Base-by-base conservation (phyloP, 805 yeast species). In the Monosporozyma servazzii region DNA sequence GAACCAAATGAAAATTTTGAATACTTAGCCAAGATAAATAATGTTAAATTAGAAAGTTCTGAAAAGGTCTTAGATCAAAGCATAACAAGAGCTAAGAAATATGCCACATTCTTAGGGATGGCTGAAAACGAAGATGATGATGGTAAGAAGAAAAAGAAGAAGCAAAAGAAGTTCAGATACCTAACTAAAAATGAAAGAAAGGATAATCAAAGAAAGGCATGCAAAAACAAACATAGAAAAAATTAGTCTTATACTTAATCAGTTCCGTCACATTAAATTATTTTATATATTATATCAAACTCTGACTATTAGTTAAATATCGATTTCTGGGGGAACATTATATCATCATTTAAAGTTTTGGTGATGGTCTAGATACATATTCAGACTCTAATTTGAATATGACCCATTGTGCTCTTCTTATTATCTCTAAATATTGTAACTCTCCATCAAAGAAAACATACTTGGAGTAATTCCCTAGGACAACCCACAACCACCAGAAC, bases 391-490 rank as follows among this genome's bases (percentile, higher is more conserved):
- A 70, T 61, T 93, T 84, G 63, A 91, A 72, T 54, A 87, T 77
- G 42, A 89, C 79, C 99, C 99, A 93, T 48, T 88, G 68, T 81
- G 90, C 87, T 63, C 99, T 77, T 69, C 99, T 76, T 8, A 83
- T 57, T 6, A 93, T 72, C 64, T 93, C 99, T 49, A 90, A 67
- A 3, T 79, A 57, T 61, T 90, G 93, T 51, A 88, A 70, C 10
- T 78, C 67, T 55, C 60, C 59, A 29, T 56, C 58, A 47, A 86
- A 84, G 27, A 74, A 66, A 56, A 78, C 86, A 23, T 78, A 73
- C 23, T 69, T 67, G 45, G 62, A 65, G 36, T 70, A 56, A 44
- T 48, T 25, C 23, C 41, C 46, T 73, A 36, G 77, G 68, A 18
- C 78, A 57, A 59, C 80, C 58, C 82, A 70, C 9, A 86, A 57